Base-by-base conservation (phyloP, 495 filamentous ascomycete genomes). In the Viridothelium virens region DNA sequence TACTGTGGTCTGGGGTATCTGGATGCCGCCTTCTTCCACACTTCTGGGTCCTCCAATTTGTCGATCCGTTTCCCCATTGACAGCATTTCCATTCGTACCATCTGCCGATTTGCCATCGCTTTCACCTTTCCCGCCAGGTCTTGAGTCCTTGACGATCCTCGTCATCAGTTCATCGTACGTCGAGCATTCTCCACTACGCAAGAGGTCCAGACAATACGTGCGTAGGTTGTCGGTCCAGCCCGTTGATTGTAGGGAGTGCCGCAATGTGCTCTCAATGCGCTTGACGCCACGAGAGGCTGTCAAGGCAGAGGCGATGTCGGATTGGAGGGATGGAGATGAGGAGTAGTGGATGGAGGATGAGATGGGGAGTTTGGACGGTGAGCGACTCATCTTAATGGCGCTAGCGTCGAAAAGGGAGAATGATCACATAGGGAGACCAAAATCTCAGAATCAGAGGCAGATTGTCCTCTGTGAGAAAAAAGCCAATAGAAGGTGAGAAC, bases 141-240 rank as follows among this genome's bases (percentile, higher is more conserved):
- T 56, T 14, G 70, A 63, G 41, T 73, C 70, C 37, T 63, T 64
- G 16, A 69, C 31, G 31, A 75, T 68, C 25, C 63, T 38, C 12
- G 59, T 61, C 69, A 71, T 71, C 46, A 74, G 36, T 56, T 75
- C 72, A 47, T 67, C 67, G 47, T 70, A 66, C 6, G 67, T 73
- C 12, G 65, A 65, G 66, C 69, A 71, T 37, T 75, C 72, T n/a
- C 74, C 74, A n/a, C 68, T 68, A 37, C 74, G 74, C 9, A 75
- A 66, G 3, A 75, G 72, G 7, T 66, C 16, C 4, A 63, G 68
- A 61, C 71, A 66, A 66, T 73, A 71, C 5, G 65, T 62, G 18
- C 68, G 66, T 41, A 75, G 61, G 61, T 68, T 65, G 67, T 63
- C n/a, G 3, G 67, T 68, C 70, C 70, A 75, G 63, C 74, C 74